Conservation (phyloP, 1,139 yeast genomes). For the Diutina catenulata region DNA sequence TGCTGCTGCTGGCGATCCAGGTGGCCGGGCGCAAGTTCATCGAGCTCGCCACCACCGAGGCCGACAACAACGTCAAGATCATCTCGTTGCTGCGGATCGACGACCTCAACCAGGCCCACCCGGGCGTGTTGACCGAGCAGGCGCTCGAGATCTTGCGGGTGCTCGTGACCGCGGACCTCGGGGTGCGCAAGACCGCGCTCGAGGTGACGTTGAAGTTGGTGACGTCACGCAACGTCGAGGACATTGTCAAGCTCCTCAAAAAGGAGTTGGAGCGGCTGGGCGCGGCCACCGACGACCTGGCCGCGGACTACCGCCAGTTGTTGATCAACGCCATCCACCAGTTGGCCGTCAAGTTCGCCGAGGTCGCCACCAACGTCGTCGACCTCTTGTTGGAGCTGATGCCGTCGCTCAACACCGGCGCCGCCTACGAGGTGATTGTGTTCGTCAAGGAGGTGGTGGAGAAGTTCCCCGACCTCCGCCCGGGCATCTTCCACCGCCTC, state of each 20-base stretch:
- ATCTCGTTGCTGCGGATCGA: constrained; percentile 82
- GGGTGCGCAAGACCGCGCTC: constrained; percentile 81
- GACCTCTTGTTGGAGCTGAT: constrained; percentile 80
- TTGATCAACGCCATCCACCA: constrained; percentile 82
- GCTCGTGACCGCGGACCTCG: constrained; percentile 77
- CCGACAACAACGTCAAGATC: constrained; percentile 88
- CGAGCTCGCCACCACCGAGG: constrained; percentile 80
- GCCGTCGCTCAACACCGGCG: constrained; percentile 68
- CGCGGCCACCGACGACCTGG: constrained; percentile 59
- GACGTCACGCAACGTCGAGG: constrained; percentile 84
- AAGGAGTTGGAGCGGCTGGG: constrained; percentile 75
- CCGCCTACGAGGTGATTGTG: constrained; percentile 82
- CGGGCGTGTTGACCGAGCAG: constrained; percentile 78
- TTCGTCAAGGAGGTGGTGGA: constrained; percentile 93
- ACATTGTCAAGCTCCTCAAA: constrained; percentile 81
- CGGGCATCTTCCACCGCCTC: constrained; percentile 53
- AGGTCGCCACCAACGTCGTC: constrained; percentile 86
- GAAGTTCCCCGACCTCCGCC: constrained; percentile 74
- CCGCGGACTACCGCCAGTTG: constrained; percentile 78
- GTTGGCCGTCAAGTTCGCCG: constrained; percentile 79
- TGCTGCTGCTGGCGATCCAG: constrained; percentile 53
- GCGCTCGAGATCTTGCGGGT: constrained; percentile 82
- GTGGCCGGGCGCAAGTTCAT: constrained; percentile 78
- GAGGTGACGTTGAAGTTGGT: constrained; percentile 73
- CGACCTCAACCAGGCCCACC: constrained; percentile 61